A percentile compares a stretch with the other conserved stretches of the same genome.
Conservation (phyloP, 352 stramenopile species). For the Globisporangium apiculatum region DNA sequence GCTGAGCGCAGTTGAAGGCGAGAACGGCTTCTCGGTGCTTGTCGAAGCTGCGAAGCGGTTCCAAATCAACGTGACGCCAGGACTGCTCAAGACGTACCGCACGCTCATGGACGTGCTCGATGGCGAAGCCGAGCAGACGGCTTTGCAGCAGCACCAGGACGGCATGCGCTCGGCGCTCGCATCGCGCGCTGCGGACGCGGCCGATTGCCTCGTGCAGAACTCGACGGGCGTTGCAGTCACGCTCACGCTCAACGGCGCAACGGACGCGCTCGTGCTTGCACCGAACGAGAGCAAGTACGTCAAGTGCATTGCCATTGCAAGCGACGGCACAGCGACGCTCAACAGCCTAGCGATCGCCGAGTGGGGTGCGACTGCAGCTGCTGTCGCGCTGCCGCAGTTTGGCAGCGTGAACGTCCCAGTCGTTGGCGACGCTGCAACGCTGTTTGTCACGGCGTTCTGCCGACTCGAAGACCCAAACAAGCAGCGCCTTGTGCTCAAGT, state of each 20-base stretch:
- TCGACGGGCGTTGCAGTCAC: conserved; percentile 52
- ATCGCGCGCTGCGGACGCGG: conserved; percentile 28
- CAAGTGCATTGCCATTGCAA: conserved; percentile 8
- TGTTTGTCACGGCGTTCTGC: conserved; percentile 66
- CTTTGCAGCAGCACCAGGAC: conserved; percentile 61
- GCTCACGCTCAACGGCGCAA: conserved; percentile 39
- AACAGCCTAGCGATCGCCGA: conserved; percentile 50
- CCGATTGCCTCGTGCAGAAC: conserved; percentile 66
- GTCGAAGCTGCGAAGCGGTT: conserved; percentile 63
- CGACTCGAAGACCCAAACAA: conserved; percentile 59
- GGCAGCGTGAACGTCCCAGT: conserved; percentile 56
- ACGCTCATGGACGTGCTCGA: conserved; percentile 73
- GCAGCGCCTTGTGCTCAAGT: conserved; percentile 67
- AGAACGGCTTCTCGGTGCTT: conserved; percentile 56
- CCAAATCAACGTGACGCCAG: conserved; percentile 71
- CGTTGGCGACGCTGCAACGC: conserved; percentile 31
- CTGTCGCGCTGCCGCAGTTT: conserved; percentile 43
- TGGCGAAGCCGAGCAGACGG: conserved; percentile 48
- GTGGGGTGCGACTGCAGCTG: conserved; percentile 37
- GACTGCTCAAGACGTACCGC: conserved; percentile 67
- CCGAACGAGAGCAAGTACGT: conserved; percentile 45
- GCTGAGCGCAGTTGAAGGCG: conserved; percentile 38
- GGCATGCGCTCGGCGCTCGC: conserved; percentile 31
- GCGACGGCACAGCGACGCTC: conserved; percentile 30
- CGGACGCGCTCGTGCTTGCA: conserved; percentile 25